Evolutionary conservation across 495 filamentous ascomycete genomes (phyloP).

Genomic region (Penicillium bovifimosum): DNA sequence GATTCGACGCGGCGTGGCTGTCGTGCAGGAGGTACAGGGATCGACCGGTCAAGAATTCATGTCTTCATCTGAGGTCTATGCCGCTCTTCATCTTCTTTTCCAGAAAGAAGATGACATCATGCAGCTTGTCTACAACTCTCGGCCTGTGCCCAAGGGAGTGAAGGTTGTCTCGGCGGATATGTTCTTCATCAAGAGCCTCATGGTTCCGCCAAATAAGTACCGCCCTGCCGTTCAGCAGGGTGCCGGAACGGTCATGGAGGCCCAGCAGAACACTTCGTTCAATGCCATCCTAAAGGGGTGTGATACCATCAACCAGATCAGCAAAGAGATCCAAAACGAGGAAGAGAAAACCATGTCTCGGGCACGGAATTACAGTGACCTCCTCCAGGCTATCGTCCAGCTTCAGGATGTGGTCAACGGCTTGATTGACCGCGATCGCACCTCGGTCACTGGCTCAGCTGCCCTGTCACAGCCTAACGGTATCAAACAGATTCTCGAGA

Average conservation of each 20-base stretch:
- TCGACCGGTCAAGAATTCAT: conserved; percentile 57
- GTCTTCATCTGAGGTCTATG: conserved; percentile 68
- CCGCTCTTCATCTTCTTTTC: conserved; percentile 71
- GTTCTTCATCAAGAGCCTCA: conserved; percentile 82
- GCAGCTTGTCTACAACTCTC: conserved; percentile 73
- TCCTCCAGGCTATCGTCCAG: conserved; percentile 66
- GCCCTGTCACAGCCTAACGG: conserved; percentile 46
- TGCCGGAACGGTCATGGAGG: conserved; percentile 72
- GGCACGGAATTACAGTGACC: conserved; percentile 51
- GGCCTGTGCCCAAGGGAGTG: conserved; percentile 47
- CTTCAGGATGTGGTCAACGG: conserved; percentile 90
- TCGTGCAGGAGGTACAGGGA: conserved; percentile 28
- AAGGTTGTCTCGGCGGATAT: conserved; percentile 65
- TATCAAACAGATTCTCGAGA: conserved; percentile 96
- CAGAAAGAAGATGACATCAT: conserved; percentile 80
- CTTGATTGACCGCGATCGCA: conserved; percentile 80
- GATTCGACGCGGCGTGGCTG: conserved; percentile 50
- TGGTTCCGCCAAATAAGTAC: conserved; percentile 89
- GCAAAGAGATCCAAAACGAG: conserved; percentile 58
- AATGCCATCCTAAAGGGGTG: conserved; percentile 70
- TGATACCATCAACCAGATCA: conserved; percentile 66
- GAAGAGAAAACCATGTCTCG: conserved; percentile 37
- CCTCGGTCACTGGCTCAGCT: conserved; percentile 68
- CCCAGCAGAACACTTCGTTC: conserved; percentile 78
- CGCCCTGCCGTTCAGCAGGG: conserved; percentile 83